Percentiles rank a stretch among this genome's conserved stretches.
Evolutionary conservation across 1,284 basidiomycete species (phyloP).

Genomic region (Pascua guehoae): DNA sequence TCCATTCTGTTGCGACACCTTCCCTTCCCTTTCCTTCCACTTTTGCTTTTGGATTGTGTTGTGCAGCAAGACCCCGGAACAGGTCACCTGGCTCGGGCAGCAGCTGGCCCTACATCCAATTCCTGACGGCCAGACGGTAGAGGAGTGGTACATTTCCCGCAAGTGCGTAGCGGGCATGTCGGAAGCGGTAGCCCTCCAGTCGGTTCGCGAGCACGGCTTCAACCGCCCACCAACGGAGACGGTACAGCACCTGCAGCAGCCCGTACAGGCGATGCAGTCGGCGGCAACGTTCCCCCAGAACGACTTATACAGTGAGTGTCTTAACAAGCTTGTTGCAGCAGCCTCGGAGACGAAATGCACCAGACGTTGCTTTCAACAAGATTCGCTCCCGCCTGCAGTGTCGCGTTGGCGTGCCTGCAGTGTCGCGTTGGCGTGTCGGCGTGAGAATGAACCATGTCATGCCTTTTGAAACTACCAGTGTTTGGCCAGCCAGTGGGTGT

Average conservation of each 20-base stretch:
- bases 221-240: not conserved
- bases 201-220: slow-evolving; percentile 1
- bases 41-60: not conserved
- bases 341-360: no score
- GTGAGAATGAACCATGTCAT: no score
- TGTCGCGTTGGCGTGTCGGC: no score
- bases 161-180: slow-evolving; percentile 22
- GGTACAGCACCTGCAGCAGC: not conserved
- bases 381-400: no score
- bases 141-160: slow-evolving; percentile 30
- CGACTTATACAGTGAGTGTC: not conserved
- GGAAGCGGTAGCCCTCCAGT: slow-evolving; percentile 19
- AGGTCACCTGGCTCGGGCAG: slow-evolving; percentile 25
- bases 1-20: not conserved
- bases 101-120: slow-evolving; percentile 21
- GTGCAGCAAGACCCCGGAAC: slow-evolving; percentile 13
- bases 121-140: slow-evolving; percentile 14
- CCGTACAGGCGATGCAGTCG: no score
- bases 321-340: no score
- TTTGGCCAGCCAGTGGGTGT: no score
- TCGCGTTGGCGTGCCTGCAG: no score
- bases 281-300: not conserved
- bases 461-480: no score
- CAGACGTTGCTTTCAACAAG: no score
- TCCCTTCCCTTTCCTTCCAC: not conserved